Conservation (phyloP, 257 asterid genomes). For the Schizonepeta tenuifolia region DNA sequence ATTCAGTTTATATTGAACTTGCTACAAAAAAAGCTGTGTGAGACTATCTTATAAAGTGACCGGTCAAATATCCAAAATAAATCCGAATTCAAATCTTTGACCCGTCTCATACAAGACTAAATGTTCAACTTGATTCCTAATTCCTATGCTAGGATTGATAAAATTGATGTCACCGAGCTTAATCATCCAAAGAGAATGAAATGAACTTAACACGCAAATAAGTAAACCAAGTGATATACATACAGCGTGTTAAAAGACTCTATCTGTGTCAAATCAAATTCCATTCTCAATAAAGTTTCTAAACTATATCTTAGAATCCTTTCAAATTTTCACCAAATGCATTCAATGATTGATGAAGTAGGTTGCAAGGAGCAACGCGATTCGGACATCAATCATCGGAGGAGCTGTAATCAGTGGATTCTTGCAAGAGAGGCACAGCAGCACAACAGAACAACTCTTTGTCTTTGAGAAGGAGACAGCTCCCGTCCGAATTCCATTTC, state of each 20-base stretch:
- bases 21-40: too few species aligned
- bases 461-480: conserved; percentile 85
- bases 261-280: neutral
- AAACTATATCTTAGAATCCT: neutral
- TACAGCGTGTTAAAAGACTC: conserved; percentile 19
- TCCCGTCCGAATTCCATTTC: conserved; percentile 88
- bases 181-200: too few species aligned
- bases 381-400: conserved; percentile 63
- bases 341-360: neutral
- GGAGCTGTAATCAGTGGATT: conserved; percentile 88
- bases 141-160: too few species aligned
- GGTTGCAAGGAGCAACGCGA: neutral
- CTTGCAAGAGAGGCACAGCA: conserved; percentile 77
- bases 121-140: too few species aligned
- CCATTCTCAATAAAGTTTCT: neutral
- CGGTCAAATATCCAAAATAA: too few species aligned
- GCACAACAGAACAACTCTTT: conserved; percentile 94
- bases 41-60: too few species aligned
- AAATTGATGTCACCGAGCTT: neutral
- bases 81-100: too few species aligned
- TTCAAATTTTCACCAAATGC: too few species aligned
- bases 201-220: too few species aligned
- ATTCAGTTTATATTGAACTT: too few species aligned
- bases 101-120: too few species aligned
- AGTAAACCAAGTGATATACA: neutral